phyloP scores from a whole-genome alignment of 1,284 basidiomycete species.

The Naganishia sp. region DNA sequence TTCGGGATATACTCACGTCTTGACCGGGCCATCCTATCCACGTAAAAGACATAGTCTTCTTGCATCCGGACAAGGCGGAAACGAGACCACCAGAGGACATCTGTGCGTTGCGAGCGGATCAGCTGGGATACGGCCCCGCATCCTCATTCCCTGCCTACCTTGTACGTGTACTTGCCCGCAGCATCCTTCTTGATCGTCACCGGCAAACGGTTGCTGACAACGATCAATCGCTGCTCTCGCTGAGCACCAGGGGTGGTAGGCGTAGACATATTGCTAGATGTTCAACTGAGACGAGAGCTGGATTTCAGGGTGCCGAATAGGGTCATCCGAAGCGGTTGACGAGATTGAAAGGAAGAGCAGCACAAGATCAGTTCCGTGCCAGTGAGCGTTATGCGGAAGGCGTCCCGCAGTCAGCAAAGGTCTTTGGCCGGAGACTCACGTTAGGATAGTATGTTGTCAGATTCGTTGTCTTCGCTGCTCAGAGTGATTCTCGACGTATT shows the following conservation, averaged over 20 bases:
- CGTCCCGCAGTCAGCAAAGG: too few relatives aligned
- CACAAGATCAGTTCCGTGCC: too few relatives aligned
- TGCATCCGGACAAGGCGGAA: conserved; percentile 90
- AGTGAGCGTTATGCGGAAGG: too few relatives aligned
- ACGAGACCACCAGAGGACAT: conserved; percentile 96
- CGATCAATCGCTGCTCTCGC: conserved; percentile 66
- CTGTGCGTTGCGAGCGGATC: conserved; percentile 37
- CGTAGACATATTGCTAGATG: not conserved
- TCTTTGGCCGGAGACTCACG: too few relatives aligned
- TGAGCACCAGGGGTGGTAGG: conserved; percentile 11
- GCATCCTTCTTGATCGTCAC: conserved; percentile 87
- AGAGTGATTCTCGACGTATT: too few relatives aligned
- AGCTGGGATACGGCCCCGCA: not conserved
- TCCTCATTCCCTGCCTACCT: conserved; percentile 49
- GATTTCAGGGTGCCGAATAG: too few relatives aligned
- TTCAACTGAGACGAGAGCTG: too few relatives aligned
- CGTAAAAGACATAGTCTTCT: conserved; percentile 92
- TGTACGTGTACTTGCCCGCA: conserved; percentile 85
- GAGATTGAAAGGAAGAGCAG: too few relatives aligned
- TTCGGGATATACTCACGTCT: conserved; percentile 44
- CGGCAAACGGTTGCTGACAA: conserved; percentile 93
- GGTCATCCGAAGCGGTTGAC: too few relatives aligned
- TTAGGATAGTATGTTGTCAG: too few relatives aligned
- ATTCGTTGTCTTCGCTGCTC: too few relatives aligned
- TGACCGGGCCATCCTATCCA: conserved; percentile 82